phyloP scores from a whole-genome alignment of 2,329 filamentous ascomycete genomes.

The Nigrospora osmanthi region DNA sequence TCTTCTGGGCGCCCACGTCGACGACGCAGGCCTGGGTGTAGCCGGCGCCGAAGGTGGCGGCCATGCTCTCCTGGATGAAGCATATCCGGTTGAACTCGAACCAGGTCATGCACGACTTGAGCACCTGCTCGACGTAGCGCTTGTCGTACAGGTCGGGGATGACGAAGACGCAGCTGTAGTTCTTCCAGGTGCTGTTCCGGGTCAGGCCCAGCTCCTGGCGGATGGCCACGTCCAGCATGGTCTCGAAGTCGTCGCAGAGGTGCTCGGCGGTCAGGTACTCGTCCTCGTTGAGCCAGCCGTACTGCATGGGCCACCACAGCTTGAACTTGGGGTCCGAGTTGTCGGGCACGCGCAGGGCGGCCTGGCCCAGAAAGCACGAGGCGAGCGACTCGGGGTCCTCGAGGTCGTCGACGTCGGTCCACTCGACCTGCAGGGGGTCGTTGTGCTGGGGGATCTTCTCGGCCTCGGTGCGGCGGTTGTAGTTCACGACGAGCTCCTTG shows the following conservation, averaged over 20 bases:
- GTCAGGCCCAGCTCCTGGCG: conserved; percentile 74
- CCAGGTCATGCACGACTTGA: conserved; percentile 80
- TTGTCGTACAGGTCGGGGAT: conserved; percentile 97
- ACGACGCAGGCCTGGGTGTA: conserved; percentile 93
- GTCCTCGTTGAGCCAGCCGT: conserved; percentile 83
- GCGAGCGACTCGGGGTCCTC: conserved; percentile 55
- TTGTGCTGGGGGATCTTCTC: conserved; percentile 92
- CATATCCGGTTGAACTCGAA: conserved; percentile 85
- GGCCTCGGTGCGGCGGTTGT: conserved; percentile 75
- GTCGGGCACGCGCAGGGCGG: conserved; percentile 82
- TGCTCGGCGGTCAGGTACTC: conserved; percentile 77
- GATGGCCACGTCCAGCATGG: conserved; percentile 79
- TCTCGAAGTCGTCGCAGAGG: conserved; percentile 79
- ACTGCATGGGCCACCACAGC: conserved; percentile 82
- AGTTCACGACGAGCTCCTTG: conserved; percentile 90
- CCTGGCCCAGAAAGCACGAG: conserved; percentile 69
- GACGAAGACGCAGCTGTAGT: conserved; percentile 95
- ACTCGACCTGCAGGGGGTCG: conserved; percentile 87
- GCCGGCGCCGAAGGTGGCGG: conserved; percentile 89
- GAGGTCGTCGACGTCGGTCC: conserved; percentile 71
- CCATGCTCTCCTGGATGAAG: conserved; percentile 93
- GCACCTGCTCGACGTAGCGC: conserved; percentile 74
- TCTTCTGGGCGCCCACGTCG: conserved; percentile 95
- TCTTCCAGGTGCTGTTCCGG: conserved; percentile 71
- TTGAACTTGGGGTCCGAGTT: conserved; percentile 84